Base-by-base conservation (phyloP, 2,329 filamentous ascomycete genomes). In the Xylariales sp. region DNA sequence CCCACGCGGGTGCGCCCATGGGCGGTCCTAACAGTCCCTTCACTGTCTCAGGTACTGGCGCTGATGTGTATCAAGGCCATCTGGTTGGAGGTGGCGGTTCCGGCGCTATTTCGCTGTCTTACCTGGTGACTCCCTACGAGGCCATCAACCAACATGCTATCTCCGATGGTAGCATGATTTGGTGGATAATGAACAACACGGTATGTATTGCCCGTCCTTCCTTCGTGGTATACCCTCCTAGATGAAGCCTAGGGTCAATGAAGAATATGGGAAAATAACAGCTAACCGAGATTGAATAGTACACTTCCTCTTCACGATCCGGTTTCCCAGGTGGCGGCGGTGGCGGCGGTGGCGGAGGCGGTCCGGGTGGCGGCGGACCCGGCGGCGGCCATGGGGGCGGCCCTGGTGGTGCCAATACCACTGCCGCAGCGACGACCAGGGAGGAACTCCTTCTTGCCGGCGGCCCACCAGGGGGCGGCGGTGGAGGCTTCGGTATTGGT, bases 1-100 rank as follows among this genome's bases (percentile, higher is more conserved):
- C 73, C 5, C 45, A 76, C 81, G 81, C 81, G 12, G 70, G 73
- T 20, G 78, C 82, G 42, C 72, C 81, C 7, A 72, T 76, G 33
- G 69, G 71, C 28, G 81, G 81, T 47, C 72, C 72, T 0, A 65
- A 70, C 19, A 83, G 81, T 14, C 67, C 73, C n/a, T 86, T 86
- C 55, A 65, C 72, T 6, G 86, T 81, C 55, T 48, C 49, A 5
- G 81, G 86, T 54, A 66, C 72, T 7, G 74, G 72, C 8, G 86
- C 81, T 50, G 70, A 77, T 45, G 63, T 65, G 17, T 46, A 38
- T 33, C 33, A 42, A 15, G 79, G 80, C 13, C 76, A 78, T 0
- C 65, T 86, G 4, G 81, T 78, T 13, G 83, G 83, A 77, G 81
- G 80, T 29, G 82, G 81, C 75, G 81, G 81, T 1, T 77, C 71